A percentile compares a stretch with the other conserved stretches of the same genome.
These are phyloP conservation scores for Galeopsis tetrahit DNA, from an alignment of 257 asterid genomes.

Conservation along the genomic window DNA sequence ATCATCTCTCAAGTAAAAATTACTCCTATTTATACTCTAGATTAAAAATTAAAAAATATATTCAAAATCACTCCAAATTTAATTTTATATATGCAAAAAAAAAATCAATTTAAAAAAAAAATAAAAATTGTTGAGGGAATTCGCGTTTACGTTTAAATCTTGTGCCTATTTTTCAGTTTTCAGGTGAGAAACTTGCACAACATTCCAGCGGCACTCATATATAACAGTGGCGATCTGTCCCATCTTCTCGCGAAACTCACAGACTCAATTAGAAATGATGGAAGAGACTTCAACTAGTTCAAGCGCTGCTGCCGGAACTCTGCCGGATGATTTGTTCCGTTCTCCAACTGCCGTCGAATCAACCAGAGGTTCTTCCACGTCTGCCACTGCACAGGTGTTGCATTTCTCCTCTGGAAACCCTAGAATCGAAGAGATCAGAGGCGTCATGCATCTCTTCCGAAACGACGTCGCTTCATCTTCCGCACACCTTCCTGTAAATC, in stretches of 20 bases:
- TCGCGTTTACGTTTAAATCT: too few species aligned
- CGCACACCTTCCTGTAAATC: constrained; percentile 63
- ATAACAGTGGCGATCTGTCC: neutral
- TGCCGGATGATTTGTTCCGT: constrained; percentile 43
- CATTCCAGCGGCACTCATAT: neutral
- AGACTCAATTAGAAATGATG: constrained; percentile 33
- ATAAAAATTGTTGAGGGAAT: too few species aligned
- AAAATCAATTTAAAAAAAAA: too few species aligned
- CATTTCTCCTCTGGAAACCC: constrained; percentile 98
- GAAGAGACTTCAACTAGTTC: constrained; percentile 66
- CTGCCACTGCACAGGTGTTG: constrained; percentile 50
- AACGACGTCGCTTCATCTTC: constrained; percentile 50
- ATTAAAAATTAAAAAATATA: too few species aligned
- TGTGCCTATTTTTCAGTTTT: neutral
- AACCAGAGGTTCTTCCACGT: constrained; percentile 35
- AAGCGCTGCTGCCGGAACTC: constrained; percentile 49
- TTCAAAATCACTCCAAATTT: too few species aligned
- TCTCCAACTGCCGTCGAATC: constrained; percentile 26
- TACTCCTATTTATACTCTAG: too few species aligned
- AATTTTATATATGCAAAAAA: too few species aligned
- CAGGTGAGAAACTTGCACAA: neutral
- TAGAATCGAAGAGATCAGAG: constrained; percentile 90
- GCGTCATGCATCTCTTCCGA: constrained; percentile 81
- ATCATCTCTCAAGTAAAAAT: too few species aligned
- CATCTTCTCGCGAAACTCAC: constrained; percentile 30